Evolutionary conservation across 768 basidiomycete species (phyloP), one percentile per base, ranked within the genome.

Genomic region (Leccinum sublutescens): DNA sequence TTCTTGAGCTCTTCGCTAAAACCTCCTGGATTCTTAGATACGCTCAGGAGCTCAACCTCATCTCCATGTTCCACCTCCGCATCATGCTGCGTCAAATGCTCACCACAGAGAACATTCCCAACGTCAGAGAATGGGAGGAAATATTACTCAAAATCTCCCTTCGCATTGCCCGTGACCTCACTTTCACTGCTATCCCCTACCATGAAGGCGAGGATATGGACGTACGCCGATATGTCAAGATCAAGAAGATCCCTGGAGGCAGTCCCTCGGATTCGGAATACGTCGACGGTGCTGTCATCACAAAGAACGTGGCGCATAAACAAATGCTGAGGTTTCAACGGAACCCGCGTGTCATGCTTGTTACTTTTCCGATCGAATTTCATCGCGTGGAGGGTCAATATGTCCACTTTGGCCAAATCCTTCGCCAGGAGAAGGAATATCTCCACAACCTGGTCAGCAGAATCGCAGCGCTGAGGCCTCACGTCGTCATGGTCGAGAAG

Each of bases 181-280:
- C 91, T 0, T 92, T 94, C 70, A 89, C 88, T 3, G 77, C 82
- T 31, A 68, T 79, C 33, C 80, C 82, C 9, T 86, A 92, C 63
- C 83, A 87, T 5, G 87, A 92, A 69, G 93, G 93, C 2, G 91
- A 94, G 65, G 91, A 93, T 62, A 95, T 98, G 86, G 97, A 98
- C 72, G 89, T 97, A 23, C 81, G 96, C 33, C 85, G 88, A 40
- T 97, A 96, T 66, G 94, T 98, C 50, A 98, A 98, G 77, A 95
- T 98, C 75, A 98, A 99, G 79, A 96, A 96, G 75, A 89, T 98
- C 15, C 96, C 97, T 0, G 97, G 97, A 23, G 97, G 97, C 4
- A 79, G 84, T 38, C 95, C 96, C 19, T 83, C 79, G 27, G 93
- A 99, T 72, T 97, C 94, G 5, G 97, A 99, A 77, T 98, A 95